Base-by-base conservation (phyloP, 306 rosid species). In the Crotalaria pallida region DNA sequence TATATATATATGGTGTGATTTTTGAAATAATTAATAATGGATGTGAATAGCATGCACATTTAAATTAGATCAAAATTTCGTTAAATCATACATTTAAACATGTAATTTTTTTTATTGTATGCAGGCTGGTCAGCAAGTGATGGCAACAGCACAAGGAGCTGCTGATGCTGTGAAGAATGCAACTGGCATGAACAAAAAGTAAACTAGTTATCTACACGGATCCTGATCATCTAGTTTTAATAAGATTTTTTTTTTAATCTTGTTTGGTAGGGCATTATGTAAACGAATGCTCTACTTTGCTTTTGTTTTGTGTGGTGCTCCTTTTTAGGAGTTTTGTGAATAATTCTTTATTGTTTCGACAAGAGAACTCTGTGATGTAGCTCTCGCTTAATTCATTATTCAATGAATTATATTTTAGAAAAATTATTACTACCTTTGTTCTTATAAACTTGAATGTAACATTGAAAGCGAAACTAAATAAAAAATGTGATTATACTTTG, bases 121-220 rank as follows among this genome's bases (percentile, higher is more conserved):
- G 76, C 31, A 87, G 81, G 78, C 87, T 2, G 93, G 96, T 18
- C 71, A 80, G 29, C 88, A 79, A 41, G 7, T 87, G 65, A 58
- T 44, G 78, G 84, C 84, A 7, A 38, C 75, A 73, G 91, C 88
- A 15, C 82, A 80, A 56, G 96, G 87, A 74, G 91, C 91, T 11
- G 83, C 71, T 40, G 91, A 88, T 1, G 83, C 86, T 24, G 86
- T 81, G 36, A 88, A 91, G 84, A 65, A 88, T 75, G 88, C 91
- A 13, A 83, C 87, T 43, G 92, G 90, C 45, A 61, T 81, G 60
- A 88, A 82, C 75, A 84, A 86, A 63, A 85, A 86, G 33, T 82
- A 27, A 74, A 45, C 31, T 31, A 56, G 11, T 43, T 38, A 81
- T 56, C 27, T 58, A 3, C 4, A 2, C 0, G 16, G 29, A 47